These are phyloP conservation scores for Dryadomyces quercus-mongolicae DNA, from an alignment of 2,329 filamentous ascomycete genomes.

Conservation along the genomic window DNA sequence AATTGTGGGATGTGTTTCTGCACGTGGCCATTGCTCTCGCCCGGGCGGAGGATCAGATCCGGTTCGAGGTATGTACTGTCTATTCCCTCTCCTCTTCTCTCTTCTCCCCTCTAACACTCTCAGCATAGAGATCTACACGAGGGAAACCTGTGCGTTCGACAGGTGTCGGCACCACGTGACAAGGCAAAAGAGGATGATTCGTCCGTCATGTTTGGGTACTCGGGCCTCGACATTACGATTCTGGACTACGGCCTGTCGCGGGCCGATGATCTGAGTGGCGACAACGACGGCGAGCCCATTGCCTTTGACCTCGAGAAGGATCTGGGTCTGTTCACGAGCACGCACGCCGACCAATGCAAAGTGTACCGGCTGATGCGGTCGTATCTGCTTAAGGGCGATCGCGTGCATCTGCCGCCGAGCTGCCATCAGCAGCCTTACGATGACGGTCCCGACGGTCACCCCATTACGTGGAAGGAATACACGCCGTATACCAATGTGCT, in stretches of 20 bases:
- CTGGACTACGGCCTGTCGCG: slow-evolving; percentile 54
- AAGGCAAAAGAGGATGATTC: slow-evolving; percentile 17
- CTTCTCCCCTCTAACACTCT: background rate
- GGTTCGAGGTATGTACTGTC: slow-evolving; percentile 40
- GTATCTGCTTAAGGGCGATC: slow-evolving; percentile 38
- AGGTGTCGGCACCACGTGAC: slow-evolving; percentile 22
- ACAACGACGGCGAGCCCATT: slow-evolving; percentile 23
- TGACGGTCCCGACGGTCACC: slow-evolving; percentile 28
- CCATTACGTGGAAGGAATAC: slow-evolving; percentile 41
- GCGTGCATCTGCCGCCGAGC: slow-evolving; percentile 34
- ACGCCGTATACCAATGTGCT: slow-evolving; percentile 53
- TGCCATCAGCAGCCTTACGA: slow-evolving; percentile 35
- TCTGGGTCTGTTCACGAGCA: slow-evolving; percentile 46
- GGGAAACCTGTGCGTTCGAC: slow-evolving; percentile 49
- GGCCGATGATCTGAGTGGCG: slow-evolving; percentile 25
- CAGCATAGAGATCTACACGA: slow-evolving; percentile 56
- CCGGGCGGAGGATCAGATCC: slow-evolving; percentile 42
- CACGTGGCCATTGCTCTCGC: slow-evolving; percentile 48
- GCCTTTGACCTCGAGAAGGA: slow-evolving; percentile 50
- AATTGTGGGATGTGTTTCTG: slow-evolving; percentile 53
- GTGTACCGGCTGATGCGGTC: slow-evolving; percentile 53
- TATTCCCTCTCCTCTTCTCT: too few species aligned
- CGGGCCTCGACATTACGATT: slow-evolving; percentile 51
- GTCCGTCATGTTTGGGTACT: slow-evolving; percentile 39
- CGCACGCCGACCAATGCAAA: slow-evolving; percentile 45